Evolutionary conservation across 345 rosid species (phyloP), one percentile per base, ranked within the genome.

Genomic region (Eucalyptus erythrocorys): DNA sequence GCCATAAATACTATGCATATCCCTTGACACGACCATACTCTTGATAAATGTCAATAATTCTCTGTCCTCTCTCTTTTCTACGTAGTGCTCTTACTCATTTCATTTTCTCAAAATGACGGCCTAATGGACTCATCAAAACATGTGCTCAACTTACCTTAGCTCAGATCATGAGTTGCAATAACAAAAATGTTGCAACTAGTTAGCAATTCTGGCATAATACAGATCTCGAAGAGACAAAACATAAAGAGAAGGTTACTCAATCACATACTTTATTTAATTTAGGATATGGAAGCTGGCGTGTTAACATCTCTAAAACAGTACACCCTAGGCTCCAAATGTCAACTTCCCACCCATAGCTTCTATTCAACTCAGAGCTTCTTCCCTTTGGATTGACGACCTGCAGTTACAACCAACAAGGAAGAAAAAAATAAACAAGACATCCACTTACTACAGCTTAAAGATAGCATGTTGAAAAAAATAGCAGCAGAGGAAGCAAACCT

Each of bases 251-350:
- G 5, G 37, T 64, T 64, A 30, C 71, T 64, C 7, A 64, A 6
- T 64, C 4, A 93, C 97, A 50, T 94, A 97, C 97, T 32, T 90
- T 88, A 90, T 95, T 97, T 79, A 96, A 86, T 88, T 92, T 85
- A 21, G 86, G 76, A 89, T 97, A 97, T 4, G 99, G 98, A 90
- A 91, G 88, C 90, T 92, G 90, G 45, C 94, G 51, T 22, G 98
- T 95, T 66, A 94, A 79, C 99, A 97, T 97, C 92, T 97, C 98
- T 91, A 97, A 87, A 15, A 95, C 98, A 30, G 98, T 96, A 90
- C 98, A 96, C 45, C 97, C 98, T 84, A 97, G 98, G 92, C 98
- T 95, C 98, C 99, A 97, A 88, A 97, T 95, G 92, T 97, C 99
- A 89, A 96, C 97, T 81, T 95, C 91, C 91, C 88, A 91, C 71